These are phyloP conservation scores for Aspergillus brunneoviolaceus DNA, from an alignment of 2,329 filamentous ascomycete genomes.

Conservation along the genomic window DNA sequence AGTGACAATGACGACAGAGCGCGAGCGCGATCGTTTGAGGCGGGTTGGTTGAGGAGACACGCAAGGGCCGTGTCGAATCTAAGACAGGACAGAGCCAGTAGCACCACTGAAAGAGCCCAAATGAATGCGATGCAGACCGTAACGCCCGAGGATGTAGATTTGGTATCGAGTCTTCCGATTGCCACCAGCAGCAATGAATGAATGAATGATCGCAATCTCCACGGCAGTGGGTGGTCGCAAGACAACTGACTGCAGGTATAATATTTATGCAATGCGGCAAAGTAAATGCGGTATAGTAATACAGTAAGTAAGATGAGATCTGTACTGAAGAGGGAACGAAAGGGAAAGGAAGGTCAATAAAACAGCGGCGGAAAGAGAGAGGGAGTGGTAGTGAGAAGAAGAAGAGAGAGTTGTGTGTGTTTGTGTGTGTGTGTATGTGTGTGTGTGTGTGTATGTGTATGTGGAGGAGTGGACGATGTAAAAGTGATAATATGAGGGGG, in stretches of 20 bases:
- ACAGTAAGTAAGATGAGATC: background rate
- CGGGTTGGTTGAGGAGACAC: conserved; percentile 10
- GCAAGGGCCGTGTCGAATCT: conserved; percentile 20
- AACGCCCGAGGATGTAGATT: conserved; percentile 17
- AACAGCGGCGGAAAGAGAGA: background rate
- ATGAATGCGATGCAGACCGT: conserved; percentile 15
- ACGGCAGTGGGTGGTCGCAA: conserved; percentile 10
- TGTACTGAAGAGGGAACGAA: conserved; percentile 5
- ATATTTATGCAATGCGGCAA: background rate
- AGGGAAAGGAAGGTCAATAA: conserved; percentile 1
- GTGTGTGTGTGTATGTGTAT: background rate
- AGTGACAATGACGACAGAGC: conserved; percentile 14
- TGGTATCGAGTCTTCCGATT: conserved; percentile 15
- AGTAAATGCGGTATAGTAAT: background rate
- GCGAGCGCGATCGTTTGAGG: conserved; percentile 5
- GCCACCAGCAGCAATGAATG: conserved; percentile 36
- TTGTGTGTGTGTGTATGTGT: background rate
- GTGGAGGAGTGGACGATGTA: background rate
- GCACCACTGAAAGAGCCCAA: conserved; percentile 15
- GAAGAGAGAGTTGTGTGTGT: background rate
- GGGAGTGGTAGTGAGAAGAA: conserved; percentile 10
- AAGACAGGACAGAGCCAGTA: conserved; percentile 12
- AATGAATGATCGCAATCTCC: conserved; percentile 21
- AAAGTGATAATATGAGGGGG: background rate
- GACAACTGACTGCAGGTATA: background rate